Evolutionary conservation across 2,329 filamentous ascomycete species (phyloP).

Genomic region (Golovinomyces cichoracearum): DNA sequence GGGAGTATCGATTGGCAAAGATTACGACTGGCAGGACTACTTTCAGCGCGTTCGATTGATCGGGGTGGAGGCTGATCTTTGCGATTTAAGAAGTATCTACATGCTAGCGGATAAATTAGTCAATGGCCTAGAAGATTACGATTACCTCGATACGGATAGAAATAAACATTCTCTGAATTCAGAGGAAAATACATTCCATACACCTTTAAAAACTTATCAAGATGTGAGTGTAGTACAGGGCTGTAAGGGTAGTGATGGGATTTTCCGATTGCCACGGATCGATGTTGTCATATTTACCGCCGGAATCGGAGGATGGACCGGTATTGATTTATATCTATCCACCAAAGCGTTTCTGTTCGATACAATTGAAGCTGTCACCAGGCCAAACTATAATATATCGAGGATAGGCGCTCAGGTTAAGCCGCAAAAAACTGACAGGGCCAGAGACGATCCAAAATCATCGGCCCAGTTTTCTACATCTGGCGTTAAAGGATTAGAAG

Average conservation of each 20-base stretch:
- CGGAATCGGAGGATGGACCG: slow-evolving; percentile 64
- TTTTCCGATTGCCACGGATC: slow-evolving; percentile 37
- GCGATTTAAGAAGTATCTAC: slow-evolving; percentile 26
- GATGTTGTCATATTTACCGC: slow-evolving; percentile 69
- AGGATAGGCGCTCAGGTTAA: slow-evolving; percentile 25
- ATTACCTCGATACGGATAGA: neutral
- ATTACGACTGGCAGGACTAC: slow-evolving; percentile 21
- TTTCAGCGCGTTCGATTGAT: slow-evolving; percentile 30
- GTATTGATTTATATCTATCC: slow-evolving; percentile 42
- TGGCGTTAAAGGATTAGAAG: slow-evolving; percentile 12
- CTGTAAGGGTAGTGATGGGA: slow-evolving; percentile 1
- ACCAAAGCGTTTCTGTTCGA: slow-evolving; percentile 29
- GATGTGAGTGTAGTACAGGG: neutral
- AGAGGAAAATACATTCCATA: neutral
- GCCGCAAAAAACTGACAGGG: slow-evolving; percentile 20
- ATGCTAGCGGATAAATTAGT: slow-evolving; percentile 11
- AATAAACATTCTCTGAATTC: neutral
- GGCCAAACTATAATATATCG: slow-evolving; percentile 50
- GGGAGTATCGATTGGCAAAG: slow-evolving; percentile 28
- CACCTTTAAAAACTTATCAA: neutral
- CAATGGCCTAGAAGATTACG: slow-evolving; percentile 9
- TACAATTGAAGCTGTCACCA: slow-evolving; percentile 42
- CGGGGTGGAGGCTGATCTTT: slow-evolving; percentile 32
- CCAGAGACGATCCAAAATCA: slow-evolving; percentile 4
- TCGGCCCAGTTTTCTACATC: slow-evolving; percentile 11